These are phyloP conservation scores for Trametes punicea DNA, from an alignment of 768 basidiomycete genomes.

Conservation along the genomic window DNA sequence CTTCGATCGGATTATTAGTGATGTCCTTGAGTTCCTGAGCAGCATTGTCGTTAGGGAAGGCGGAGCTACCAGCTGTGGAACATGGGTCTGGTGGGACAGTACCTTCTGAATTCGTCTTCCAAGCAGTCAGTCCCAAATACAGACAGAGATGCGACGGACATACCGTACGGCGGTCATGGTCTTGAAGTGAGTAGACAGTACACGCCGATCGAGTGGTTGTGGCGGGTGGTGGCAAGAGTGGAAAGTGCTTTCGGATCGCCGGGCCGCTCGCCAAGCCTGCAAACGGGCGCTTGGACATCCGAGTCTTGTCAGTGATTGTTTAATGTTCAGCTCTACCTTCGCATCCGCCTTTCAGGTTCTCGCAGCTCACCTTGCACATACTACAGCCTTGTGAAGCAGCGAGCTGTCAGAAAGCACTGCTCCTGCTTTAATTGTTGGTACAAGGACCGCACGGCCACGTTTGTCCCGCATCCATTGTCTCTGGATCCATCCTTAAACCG, in stretches of 20 bases:
- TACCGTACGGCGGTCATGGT: slow-evolving; percentile 41
- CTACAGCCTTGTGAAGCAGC: too few species aligned
- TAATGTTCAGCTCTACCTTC: too few species aligned
- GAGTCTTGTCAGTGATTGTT: too few species aligned
- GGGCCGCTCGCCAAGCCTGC: not conserved
- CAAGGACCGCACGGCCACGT: too few species aligned
- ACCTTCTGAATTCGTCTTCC: slow-evolving; percentile 76
- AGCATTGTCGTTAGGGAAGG: slow-evolving; percentile 5
- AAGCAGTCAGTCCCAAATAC: not conserved
- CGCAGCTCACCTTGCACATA: too few species aligned
- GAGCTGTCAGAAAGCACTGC: too few species aligned
- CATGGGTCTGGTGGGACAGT: not conserved
- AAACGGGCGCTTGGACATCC: too few species aligned
- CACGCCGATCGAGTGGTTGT: not conserved
- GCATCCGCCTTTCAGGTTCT: too few species aligned
- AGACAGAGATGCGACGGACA: not conserved
- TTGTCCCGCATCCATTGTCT: too few species aligned
- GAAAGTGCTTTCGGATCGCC: not conserved
- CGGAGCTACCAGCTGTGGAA: slow-evolving; percentile 1
- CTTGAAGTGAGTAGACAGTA: not conserved
- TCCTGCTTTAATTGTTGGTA: too few species aligned
- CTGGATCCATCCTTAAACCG: not conserved
- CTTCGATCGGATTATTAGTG: slow-evolving; percentile 59
- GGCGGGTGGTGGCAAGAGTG: not conserved
- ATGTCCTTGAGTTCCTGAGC: slow-evolving; percentile 67